Conservation (phyloP, 2,329 filamentous ascomycete species). For the Paracoccidioides lutzii region DNA sequence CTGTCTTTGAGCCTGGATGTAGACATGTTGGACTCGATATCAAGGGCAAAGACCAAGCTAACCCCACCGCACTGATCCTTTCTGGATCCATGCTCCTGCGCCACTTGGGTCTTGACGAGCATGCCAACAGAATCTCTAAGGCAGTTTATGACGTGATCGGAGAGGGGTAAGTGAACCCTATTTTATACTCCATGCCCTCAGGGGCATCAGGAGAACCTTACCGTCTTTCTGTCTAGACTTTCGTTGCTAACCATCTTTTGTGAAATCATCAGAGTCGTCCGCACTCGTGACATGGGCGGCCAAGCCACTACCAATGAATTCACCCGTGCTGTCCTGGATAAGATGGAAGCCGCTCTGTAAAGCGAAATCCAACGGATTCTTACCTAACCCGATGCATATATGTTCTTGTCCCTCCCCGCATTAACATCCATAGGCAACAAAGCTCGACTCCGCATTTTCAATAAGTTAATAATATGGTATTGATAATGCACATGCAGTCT, state of each 20-base stretch:
- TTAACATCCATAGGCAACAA: neutral
- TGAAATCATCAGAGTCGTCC: constrained; percentile 50
- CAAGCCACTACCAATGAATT: constrained; percentile 83
- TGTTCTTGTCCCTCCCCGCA: neutral
- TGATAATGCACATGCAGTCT: neutral
- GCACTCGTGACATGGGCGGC: constrained; percentile 95
- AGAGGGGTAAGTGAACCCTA: constrained; percentile 56
- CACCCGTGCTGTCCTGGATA: constrained; percentile 82
- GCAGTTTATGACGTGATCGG: constrained; percentile 65
- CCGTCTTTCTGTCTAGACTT: neutral
- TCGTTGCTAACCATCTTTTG: neutral
- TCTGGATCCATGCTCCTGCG: constrained; percentile 94
- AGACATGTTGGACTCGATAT: constrained; percentile 98
- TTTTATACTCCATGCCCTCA: neutral
- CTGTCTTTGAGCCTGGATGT: constrained; percentile 97
- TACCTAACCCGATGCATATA: neutral
- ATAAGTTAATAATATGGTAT: neutral
- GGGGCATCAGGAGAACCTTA: neutral
- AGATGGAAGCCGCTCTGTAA: constrained; percentile 71
- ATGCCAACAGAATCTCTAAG: constrained; percentile 95
- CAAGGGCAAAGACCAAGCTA: constrained; percentile 98
- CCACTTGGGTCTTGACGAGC: constrained; percentile 92
- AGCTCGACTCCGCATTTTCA: neutral
- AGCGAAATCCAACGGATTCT: constrained; percentile 3
- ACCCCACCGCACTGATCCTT: constrained; percentile 90